A percentile compares a stretch with the other conserved stretches of the same genome.
Conservation (phyloP, 495 filamentous ascomycete species). For the Cercophora newfieldiana region DNA sequence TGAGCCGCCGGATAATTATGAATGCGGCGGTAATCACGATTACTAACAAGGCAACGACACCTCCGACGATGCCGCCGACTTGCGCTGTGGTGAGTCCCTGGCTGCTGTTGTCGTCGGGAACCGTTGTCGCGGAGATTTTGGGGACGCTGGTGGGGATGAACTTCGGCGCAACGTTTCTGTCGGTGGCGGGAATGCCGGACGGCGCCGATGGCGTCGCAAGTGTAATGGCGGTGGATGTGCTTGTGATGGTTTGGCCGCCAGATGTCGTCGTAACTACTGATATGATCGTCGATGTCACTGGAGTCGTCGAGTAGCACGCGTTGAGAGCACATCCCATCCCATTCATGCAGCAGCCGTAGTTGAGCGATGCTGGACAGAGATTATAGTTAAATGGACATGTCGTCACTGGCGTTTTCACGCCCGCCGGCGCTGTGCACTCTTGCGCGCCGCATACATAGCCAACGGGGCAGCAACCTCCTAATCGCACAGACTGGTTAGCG, state of each 20-base stretch:
- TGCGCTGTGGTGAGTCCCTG: constrained; percentile 35
- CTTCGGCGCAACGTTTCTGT: constrained; percentile 29
- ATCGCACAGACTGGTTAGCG: not conserved
- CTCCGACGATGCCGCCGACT: constrained; percentile 48
- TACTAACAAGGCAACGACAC: constrained; percentile 40
- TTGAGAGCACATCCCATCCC: constrained; percentile 40
- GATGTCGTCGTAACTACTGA: constrained; percentile 37
- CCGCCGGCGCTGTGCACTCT: constrained; percentile 36
- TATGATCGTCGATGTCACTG: constrained; percentile 35
- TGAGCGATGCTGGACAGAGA: constrained; percentile 39
- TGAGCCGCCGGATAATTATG: constrained; percentile 43
- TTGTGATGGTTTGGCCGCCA: constrained; percentile 30
- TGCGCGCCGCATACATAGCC: constrained; percentile 35
- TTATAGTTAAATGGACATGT: constrained; percentile 37
- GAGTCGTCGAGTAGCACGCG: constrained; percentile 39
- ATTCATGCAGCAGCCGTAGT: constrained; percentile 43
- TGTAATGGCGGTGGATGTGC: constrained; percentile 28
- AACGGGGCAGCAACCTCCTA: constrained; percentile 39
- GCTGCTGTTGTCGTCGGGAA: constrained; percentile 10
- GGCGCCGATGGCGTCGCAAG: constrained; percentile 32
- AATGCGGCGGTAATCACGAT: constrained; percentile 38
- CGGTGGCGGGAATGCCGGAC: constrained; percentile 17
- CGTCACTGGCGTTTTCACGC: constrained; percentile 22
- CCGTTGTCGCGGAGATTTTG: constrained; percentile 31
- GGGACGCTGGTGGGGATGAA: constrained; percentile 41